Base-by-base conservation (phyloP, 257 asterid genomes). In the Solanum medicagineum region DNA sequence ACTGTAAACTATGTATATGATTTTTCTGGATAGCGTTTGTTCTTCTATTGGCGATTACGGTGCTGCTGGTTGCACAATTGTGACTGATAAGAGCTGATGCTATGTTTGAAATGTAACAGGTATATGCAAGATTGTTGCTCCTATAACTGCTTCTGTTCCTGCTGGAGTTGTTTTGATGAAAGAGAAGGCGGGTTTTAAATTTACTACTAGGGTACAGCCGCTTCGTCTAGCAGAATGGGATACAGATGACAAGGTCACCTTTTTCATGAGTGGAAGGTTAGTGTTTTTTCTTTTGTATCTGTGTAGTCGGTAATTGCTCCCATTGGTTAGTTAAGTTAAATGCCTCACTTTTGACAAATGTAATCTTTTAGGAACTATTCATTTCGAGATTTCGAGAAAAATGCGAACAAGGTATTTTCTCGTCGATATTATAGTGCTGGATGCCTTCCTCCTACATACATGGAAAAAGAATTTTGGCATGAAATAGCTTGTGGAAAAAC, bases 401-500 rank as follows among this genome's bases (percentile, higher is more conserved):
- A 95, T 98, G 99, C 99, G 84, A 95, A 95, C 95, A 95, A 95
- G 94, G 92, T 89, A 71, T 95, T 91, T 91, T 91, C 98, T 86
- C 97, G 96, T 85, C 93, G 98, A 91, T 95, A 95, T 91, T 91
- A 68, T 88, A 94, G 95, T 92, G 86, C 94, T 86, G 99, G 98
- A 88, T 91, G 98, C 90, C 97, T 97, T 90, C 99, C 98, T 57
- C 92, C 93, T 40, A 84, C 94, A 47, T 94, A 88, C 92, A 42
- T 97, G 94, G 99, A 97, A 88, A 97, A 92, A 89, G 99, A 97
- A 92, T 97, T 97, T 92, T 97, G 99, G 99, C 88, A 92, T 88
- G 99, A 95, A 93, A 95, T 97, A 92, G 95, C 97, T 87, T 90
- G 92, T 88, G 99, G 99, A 87, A 95, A 92, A 91, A 94, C 96